These are phyloP conservation scores for Lipomyces spencermartinsiae DNA, from an alignment of 805 yeast species.

Conservation along the genomic window DNA sequence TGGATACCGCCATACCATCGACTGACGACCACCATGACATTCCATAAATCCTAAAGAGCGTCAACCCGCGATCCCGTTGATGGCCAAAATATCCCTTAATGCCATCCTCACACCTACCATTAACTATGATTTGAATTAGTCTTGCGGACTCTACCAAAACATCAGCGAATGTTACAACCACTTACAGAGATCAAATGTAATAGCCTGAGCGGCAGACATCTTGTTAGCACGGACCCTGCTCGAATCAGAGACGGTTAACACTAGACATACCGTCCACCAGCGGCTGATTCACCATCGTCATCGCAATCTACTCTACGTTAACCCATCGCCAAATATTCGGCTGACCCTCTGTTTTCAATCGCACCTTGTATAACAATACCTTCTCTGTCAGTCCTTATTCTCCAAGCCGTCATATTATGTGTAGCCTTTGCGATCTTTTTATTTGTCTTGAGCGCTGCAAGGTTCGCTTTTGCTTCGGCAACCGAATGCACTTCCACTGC, in stretches of 20 bases:
- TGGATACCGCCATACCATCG: slow-evolving; percentile 95
- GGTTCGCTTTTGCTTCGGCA: slow-evolving; percentile 65
- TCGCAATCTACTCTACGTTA: slow-evolving; percentile 68
- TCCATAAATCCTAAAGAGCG: slow-evolving; percentile 65
- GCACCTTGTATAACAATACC: slow-evolving; percentile 62
- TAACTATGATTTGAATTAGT: slow-evolving; percentile 15
- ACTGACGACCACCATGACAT: slow-evolving; percentile 83
- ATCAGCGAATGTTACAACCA: not conserved
- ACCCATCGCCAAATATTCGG: not conserved
- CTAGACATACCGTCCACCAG: slow-evolving; percentile 70
- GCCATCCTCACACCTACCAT: slow-evolving; percentile 24
- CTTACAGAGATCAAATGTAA: slow-evolving; percentile 40
- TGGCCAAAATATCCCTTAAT: no score
- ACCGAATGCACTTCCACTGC: slow-evolving; percentile 67
- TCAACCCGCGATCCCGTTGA: not conserved
- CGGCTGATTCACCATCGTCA: slow-evolving; percentile 97
- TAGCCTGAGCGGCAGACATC: slow-evolving; percentile 19
- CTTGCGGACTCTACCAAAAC: not conserved
- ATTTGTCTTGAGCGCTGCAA: slow-evolving; percentile 57
- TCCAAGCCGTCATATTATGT: slow-evolving; percentile 88
- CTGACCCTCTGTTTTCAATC: not conserved
- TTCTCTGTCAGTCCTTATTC: slow-evolving; percentile 59
- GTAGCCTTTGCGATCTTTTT: slow-evolving; percentile 68
- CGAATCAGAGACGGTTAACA: slow-evolving; percentile 37
- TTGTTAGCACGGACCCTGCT: not conserved